Conservation (phyloP, 2,329 filamentous ascomycete species). For the Arthroderma sp. region DNA sequence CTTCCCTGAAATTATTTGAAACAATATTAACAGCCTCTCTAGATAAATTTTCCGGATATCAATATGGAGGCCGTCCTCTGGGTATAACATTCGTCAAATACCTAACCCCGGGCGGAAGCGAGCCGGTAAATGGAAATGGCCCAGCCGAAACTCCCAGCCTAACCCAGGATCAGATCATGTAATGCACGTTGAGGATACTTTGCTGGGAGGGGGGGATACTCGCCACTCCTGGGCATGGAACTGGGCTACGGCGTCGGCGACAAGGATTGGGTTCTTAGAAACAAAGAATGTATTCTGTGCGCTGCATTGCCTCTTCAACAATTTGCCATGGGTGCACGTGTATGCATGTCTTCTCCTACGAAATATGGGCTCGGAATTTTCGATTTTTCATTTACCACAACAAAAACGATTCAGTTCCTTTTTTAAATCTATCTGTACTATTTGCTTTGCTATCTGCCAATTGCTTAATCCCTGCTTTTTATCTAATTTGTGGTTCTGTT, state of each 20-base stretch:
- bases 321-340: too few relatives aligned
- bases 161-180: constrained; percentile 99
- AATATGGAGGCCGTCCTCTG: constrained; percentile 89
- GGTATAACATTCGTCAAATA: constrained; percentile 93
- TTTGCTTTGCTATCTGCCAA: too few relatives aligned
- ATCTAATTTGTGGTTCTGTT: too few relatives aligned
- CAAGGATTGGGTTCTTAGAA: constrained; percentile 1
- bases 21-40: constrained; percentile 10
- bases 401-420: too few relatives aligned
- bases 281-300: not conserved
- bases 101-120: constrained; percentile 51
- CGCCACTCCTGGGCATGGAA: not conserved
- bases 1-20: constrained; percentile 11
- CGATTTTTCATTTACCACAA: too few relatives aligned
- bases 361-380: too few relatives aligned
- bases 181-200: constrained; percentile 14
- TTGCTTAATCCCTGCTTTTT: too few relatives aligned
- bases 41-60: constrained; percentile 94
- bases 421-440: too few relatives aligned
- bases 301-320: too few relatives aligned
- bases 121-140: constrained; percentile 74
- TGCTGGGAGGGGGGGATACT: not conserved
- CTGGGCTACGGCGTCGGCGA: not conserved
- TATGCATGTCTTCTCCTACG: too few relatives aligned
- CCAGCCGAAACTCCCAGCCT: constrained; percentile 42